Conservation (phyloP, 164 flowering plant genomes). For the Piper longum region DNA sequence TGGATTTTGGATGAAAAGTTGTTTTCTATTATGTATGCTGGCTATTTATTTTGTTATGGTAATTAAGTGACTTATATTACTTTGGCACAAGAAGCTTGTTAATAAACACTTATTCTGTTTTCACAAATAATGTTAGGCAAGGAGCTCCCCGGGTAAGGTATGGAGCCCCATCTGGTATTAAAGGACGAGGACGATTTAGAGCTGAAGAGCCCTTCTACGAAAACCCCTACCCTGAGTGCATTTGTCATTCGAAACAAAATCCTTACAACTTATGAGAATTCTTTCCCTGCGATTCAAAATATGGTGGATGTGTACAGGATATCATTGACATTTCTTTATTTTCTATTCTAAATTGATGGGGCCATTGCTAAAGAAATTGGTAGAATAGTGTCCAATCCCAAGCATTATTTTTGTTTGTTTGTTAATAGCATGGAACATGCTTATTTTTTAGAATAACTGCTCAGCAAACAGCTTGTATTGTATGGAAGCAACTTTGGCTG, state of each 20-base stretch:
- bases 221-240: slow-evolving; percentile 87
- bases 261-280: background rate
- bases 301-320: too few species aligned
- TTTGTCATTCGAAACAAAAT: slow-evolving; percentile 31
- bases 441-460: too few species aligned
- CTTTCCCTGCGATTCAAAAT: background rate
- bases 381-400: too few species aligned
- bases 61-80: background rate
- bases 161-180: slow-evolving; percentile 53
- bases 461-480: too few species aligned
- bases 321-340: too few species aligned
- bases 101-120: background rate
- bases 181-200: slow-evolving; percentile 68
- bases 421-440: too few species aligned
- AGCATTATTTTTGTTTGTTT: too few species aligned
- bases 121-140: slow-evolving; percentile 31
- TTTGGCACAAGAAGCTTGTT: background rate
- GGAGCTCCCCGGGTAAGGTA: slow-evolving; percentile 74
- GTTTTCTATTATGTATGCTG: background rate
- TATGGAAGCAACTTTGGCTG: too few species aligned
- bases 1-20: background rate
- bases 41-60: background rate
- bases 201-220: slow-evolving; percentile 88
- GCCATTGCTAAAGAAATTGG: too few species aligned
- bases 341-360: too few species aligned